A percentile compares a stretch with the other conserved stretches of the same genome.
Conservation (phyloP, 805 yeast species). For the Ascoidea tarda region DNA sequence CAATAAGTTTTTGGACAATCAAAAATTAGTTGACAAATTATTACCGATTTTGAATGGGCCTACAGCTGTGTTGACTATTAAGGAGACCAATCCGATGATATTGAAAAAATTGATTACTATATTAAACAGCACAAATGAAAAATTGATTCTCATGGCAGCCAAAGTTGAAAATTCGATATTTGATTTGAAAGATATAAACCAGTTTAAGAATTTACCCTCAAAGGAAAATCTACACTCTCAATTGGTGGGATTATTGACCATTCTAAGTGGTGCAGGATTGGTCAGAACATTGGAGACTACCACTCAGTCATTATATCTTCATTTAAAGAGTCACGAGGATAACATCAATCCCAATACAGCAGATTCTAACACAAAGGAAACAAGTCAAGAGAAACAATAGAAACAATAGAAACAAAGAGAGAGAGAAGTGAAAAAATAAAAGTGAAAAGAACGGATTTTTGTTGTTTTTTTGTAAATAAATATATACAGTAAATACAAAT, state of each 20-base stretch:
- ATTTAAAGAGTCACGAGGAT: slow-evolving; percentile 44
- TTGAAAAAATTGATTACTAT: slow-evolving; percentile 43
- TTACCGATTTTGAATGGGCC: slow-evolving; percentile 68
- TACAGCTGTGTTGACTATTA: slow-evolving; percentile 62
- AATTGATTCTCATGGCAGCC: slow-evolving; percentile 76
- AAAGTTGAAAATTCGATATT: slow-evolving; percentile 49
- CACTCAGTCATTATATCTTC: slow-evolving; percentile 55
- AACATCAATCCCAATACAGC: slow-evolving; percentile 1
- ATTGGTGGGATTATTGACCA: slow-evolving; percentile 71
- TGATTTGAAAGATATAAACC: slow-evolving; percentile 35
- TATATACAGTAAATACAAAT: too few species aligned
- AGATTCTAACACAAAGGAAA: neutral
- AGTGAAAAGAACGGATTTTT: too few species aligned
- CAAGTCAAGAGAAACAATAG: too few species aligned
- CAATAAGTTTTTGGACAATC: slow-evolving; percentile 18
- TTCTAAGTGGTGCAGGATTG: slow-evolving; percentile 80
- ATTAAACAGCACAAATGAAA: slow-evolving; percentile 45
- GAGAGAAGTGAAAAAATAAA: too few species aligned
- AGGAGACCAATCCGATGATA: slow-evolving; percentile 52
- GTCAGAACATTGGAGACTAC: slow-evolving; percentile 67
- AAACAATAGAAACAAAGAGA: too few species aligned
- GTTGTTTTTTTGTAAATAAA: too few species aligned
- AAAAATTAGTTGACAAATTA: slow-evolving; percentile 47
- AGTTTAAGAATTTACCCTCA: slow-evolving; percentile 63
- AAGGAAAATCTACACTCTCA: slow-evolving; percentile 63